These are phyloP conservation scores for Kernera saxatilis DNA, from an alignment of 345 rosid species.

Conservation along the genomic window DNA sequence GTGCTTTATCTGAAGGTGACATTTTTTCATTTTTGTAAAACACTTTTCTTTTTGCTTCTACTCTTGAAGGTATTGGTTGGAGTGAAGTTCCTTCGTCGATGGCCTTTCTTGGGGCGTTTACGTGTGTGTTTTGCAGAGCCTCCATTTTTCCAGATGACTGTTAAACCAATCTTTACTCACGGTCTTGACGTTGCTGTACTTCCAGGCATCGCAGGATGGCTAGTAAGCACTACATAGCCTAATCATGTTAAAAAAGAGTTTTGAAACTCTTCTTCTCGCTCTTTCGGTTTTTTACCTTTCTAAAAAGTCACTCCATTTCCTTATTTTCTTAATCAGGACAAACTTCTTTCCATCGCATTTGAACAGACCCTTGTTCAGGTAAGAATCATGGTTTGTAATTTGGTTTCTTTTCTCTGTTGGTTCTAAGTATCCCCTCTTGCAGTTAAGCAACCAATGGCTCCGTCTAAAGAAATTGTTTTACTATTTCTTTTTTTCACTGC, in stretches of 20 bases:
- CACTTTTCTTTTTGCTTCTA: neutral
- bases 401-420: neutral
- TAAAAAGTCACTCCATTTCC: neutral
- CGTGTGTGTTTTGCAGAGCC: conserved; percentile 95
- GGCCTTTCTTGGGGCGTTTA: conserved; percentile 94
- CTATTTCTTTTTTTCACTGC: neutral
- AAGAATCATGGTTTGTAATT: neutral
- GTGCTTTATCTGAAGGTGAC: conserved; percentile 1
- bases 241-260: conserved; percentile 32
- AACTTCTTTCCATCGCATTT: conserved; percentile 86
- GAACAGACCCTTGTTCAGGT: conserved; percentile 90
- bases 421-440: neutral
- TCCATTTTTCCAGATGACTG: conserved; percentile 94
- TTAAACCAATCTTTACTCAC: conserved; percentile 72
- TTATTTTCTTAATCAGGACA: conserved; percentile 51
- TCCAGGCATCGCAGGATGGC: conserved; percentile 99
- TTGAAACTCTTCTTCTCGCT: neutral
- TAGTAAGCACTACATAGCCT: conserved; percentile 48
- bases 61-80: conserved; percentile 69
- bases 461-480: neutral
- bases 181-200: conserved; percentile 89
- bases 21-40: neutral
- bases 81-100: conserved; percentile 69
- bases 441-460: neutral
- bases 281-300: neutral